Percentiles rank a stretch among this genome's conserved stretches.
Evolutionary conservation across 441 rosid genomes (phyloP).

Genomic region (Francoa sonchifolia): DNA sequence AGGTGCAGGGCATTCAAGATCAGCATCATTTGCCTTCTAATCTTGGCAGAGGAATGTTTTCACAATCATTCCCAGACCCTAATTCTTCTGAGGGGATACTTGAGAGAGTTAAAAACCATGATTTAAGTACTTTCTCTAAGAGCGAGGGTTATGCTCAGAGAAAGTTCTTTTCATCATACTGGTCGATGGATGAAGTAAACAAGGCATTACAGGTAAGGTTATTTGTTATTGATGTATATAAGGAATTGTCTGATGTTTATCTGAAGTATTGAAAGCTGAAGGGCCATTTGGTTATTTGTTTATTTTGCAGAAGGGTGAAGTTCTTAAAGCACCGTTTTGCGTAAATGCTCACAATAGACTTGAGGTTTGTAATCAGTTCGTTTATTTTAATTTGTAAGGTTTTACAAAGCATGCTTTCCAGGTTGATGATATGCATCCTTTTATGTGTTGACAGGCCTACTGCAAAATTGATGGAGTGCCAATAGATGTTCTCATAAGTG

Average conservation of each 20-base stretch:
- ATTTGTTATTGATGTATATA: background rate
- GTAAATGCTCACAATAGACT: slow-evolving; percentile 79
- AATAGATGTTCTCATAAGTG: slow-evolving; percentile 64
- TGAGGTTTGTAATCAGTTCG: slow-evolving; percentile 43
- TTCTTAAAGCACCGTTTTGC: slow-evolving; percentile 47
- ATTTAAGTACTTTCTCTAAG: slow-evolving; percentile 15
- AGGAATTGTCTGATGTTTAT: slow-evolving; percentile 3
- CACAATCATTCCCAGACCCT: slow-evolving; percentile 42
- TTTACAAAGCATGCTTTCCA: background rate
- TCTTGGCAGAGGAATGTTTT: slow-evolving; percentile 18
- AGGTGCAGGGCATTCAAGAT: slow-evolving; percentile 7
- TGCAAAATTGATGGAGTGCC: slow-evolving; percentile 86
- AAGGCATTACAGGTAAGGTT: slow-evolving; percentile 63
- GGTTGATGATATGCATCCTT: slow-evolving; percentile 7
- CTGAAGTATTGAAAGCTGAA: background rate
- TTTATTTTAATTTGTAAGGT: background rate
- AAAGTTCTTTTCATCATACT: slow-evolving; percentile 37
- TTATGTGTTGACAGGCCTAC: slow-evolving; percentile 50
- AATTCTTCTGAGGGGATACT: slow-evolving; percentile 20
- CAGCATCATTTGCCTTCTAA: slow-evolving; percentile 13
- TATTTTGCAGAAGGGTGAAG: slow-evolving; percentile 58
- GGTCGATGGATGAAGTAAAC: slow-evolving; percentile 46
- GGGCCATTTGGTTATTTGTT: slow-evolving; percentile 4
- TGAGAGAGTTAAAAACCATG: slow-evolving; percentile 19
- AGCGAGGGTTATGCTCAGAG: slow-evolving; percentile 23